Conservation (phyloP, 2,329 filamentous ascomycete genomes). For the Chalaropsis ovoidea region DNA sequence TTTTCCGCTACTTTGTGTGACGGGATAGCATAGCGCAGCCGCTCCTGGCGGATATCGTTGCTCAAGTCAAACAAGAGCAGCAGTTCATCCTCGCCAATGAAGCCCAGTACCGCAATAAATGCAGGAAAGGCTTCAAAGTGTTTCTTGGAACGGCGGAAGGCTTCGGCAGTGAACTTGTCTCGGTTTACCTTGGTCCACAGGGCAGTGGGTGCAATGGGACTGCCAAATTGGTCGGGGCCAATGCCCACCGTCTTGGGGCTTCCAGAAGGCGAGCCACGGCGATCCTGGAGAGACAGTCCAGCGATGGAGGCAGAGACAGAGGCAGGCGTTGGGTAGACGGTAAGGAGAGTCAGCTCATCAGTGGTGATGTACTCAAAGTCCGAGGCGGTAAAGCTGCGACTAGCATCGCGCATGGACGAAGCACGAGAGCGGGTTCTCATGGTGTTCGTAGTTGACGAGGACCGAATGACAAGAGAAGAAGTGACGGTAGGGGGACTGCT, state of each 20-base stretch:
- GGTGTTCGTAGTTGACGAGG: not conserved
- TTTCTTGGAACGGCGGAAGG: conserved; percentile 45
- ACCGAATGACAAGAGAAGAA: not conserved
- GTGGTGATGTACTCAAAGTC: conserved; percentile 24
- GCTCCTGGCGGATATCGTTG: conserved; percentile 20
- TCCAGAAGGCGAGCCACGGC: conserved; percentile 18
- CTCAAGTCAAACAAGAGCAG: conserved; percentile 24
- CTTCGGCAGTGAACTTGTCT: conserved; percentile 47
- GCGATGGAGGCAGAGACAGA: not conserved
- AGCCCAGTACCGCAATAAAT: conserved; percentile 51
- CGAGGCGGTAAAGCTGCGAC: conserved; percentile 11
- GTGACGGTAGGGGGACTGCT: not conserved
- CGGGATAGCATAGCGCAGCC: conserved; percentile 18
- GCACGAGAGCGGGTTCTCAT: conserved; percentile 20
- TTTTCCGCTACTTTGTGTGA: conserved; percentile 5
- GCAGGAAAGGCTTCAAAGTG: conserved; percentile 52
- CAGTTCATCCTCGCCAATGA: conserved; percentile 44
- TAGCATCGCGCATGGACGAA: conserved; percentile 20
- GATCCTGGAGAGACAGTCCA: not conserved
- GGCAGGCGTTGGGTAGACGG: not conserved
- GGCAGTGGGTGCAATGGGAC: conserved; percentile 47
- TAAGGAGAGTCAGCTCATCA: conserved; percentile 13
- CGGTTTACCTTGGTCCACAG: conserved; percentile 51
- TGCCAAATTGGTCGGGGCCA: conserved; percentile 48
- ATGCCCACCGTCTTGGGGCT: conserved; percentile 33